phyloP scores from a whole-genome alignment of 208 protist species.

The Leptomonas seymouri region DNA sequence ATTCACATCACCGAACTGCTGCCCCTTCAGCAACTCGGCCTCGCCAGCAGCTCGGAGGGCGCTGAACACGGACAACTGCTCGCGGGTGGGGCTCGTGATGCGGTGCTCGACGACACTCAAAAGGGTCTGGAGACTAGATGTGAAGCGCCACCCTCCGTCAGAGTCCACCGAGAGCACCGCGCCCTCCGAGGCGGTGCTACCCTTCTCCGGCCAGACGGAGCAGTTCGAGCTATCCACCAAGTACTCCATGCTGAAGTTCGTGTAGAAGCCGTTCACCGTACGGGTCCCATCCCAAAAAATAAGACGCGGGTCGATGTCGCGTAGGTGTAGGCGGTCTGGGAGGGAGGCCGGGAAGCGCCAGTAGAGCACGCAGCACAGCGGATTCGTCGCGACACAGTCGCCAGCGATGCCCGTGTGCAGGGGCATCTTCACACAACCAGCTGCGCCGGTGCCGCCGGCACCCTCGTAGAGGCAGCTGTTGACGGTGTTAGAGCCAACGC shows the following conservation, averaged over 20 bases:
- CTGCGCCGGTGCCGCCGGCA: not conserved
- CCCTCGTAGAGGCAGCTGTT: not conserved
- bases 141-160: slow-evolving; percentile 32
- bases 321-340: slow-evolving; percentile 3
- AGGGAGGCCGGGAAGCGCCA: slow-evolving; percentile 33
- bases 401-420: slow-evolving; percentile 28
- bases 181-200: not conserved
- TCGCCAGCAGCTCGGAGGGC: not conserved
- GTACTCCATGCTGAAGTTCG: slow-evolving; percentile 31
- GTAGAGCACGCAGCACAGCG: slow-evolving; percentile 37
- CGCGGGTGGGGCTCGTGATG: not conserved
- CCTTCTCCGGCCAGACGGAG: not conserved
- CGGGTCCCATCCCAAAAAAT: slow-evolving; percentile 36
- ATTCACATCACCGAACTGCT: slow-evolving; percentile 18
- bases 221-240: slow-evolving; percentile 7
- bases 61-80: not conserved
- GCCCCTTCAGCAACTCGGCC: not conserved
- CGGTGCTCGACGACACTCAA: slow-evolving; percentile 24
- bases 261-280: slow-evolving; percentile 35
- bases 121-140: not conserved
- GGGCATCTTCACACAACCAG: slow-evolving; percentile 23
- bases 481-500: not conserved
- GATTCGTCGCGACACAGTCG: slow-evolving; percentile 27
- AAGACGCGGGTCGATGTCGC: slow-evolving; percentile 23
- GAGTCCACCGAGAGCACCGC: slow-evolving; percentile 23